Evolutionary conservation across 352 stramenopile species (phyloP), one percentile per base, ranked within the genome.

Genomic region (Phytophthora palmivora): DNA sequence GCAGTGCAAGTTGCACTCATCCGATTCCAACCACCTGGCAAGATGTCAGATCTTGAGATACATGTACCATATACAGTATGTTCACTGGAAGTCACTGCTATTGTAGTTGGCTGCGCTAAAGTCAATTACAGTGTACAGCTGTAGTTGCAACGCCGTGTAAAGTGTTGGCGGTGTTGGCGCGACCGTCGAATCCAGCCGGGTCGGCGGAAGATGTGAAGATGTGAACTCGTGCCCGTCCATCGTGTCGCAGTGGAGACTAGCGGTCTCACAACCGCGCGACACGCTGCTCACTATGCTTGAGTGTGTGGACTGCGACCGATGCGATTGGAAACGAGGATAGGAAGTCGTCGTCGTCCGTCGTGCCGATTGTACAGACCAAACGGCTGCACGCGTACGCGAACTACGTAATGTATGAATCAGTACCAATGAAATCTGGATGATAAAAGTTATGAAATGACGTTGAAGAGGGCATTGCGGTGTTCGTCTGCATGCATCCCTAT

Each of bases 131-230:
- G n/a, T n/a, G n/a, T n/a, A n/a, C n/a, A n/a, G n/a, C n/a, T n/a
- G n/a, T n/a, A n/a, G n/a, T n/a, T n/a, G n/a, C n/a, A n/a, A n/a
- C n/a, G n/a, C n/a, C n/a, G n/a, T n/a, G 49, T 67, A 60, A 56
- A 56, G 43, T 45, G 14, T 46, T 28, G 43, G 43, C 45, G 8
- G 34, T 24, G 8, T 26, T 21, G 36, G 16, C 24, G n/a, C n/a
- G n/a, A n/a, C n/a, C n/a, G n/a, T n/a, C n/a, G n/a, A n/a, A n/a
- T 45, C 48, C 58, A 60, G 33, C 43, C 50, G 42, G 14, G 47
- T 4, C 50, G 22, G 30, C 34, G 37, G 59, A 67, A 63, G 59
- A 67, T 57, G 50, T 51, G 50, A 45, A 61, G 50, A 55, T 60
- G 49, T 67, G 58, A 34, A 38, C 32, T n/a, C 10, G 21, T 54